Evolutionary conservation across 495 filamentous ascomycete species (phyloP), one percentile per base, ranked within the genome.

Genomic region (Staphylotrichum longicolle): DNA sequence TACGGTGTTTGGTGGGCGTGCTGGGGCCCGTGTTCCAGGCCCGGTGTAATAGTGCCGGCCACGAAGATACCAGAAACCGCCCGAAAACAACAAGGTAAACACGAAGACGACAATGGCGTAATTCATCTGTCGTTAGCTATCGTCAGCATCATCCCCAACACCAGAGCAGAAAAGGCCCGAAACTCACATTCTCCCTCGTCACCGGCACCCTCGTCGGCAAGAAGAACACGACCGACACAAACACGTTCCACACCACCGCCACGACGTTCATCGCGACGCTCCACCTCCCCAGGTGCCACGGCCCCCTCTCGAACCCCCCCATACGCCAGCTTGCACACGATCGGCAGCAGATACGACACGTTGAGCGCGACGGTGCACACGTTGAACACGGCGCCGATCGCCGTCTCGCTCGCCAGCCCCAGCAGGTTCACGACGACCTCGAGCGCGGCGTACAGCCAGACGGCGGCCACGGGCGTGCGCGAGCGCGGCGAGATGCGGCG

Each of bases 331-430:
- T 87, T 88, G 70, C 83, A 87, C 30, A 84, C 60, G 49, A 88
- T 81, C 0, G 85, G 85, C 50, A 87, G 83, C 59, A 80, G 77
- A 71, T 86, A 87, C 45, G 75, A 80, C 76, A 83, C 81, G 66
- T 88, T 85, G n/a, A 87, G 71, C 8, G 83, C 82, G 51, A 87
- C 85, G 20, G 84, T 79, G 60, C 81, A 84, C 10, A 86, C 74
- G 58, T 86, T 86, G 74, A 88, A 88, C 10, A 88, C 82, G 57
- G 83, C 85, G 8, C 71, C 60, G 51, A 88, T 86, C 54, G 85
- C 84, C 54, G 77, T 81, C 57, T 84, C 83, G 14, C 80, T 84
- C 20, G 82, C 84, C 20, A 88, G 72, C n/a, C 79, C 84, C 63
- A 88, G 83, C 64, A 87, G 69, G 65, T 86, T 87, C 68, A 88